Percentiles rank a stretch among this genome's conserved stretches.
Conservation (phyloP, 345 rosid species). For the Eucalyptus erythrocorys region DNA sequence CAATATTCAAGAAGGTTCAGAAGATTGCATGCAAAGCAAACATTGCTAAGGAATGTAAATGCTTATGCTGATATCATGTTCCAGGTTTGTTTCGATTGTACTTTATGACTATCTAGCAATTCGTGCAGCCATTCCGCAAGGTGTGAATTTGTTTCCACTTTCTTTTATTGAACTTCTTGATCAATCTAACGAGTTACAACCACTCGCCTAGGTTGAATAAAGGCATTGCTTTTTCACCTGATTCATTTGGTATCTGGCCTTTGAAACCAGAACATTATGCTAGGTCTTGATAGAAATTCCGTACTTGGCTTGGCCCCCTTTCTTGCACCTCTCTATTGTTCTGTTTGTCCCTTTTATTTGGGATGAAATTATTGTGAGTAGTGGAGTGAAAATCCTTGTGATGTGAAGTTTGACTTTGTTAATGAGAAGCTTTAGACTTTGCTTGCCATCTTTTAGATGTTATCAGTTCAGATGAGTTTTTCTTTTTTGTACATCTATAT, state of each 20-base stretch:
- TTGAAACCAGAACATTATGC: neutral
- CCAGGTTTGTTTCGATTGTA: neutral
- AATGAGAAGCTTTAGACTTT: neutral
- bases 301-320: neutral
- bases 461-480: neutral
- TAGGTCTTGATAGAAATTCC: neutral
- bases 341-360: neutral
- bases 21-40: neutral
- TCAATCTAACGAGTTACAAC: neutral
- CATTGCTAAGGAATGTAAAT: slow-evolving; percentile 1
- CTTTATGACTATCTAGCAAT: neutral
- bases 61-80: slow-evolving; percentile 2
- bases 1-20: neutral
- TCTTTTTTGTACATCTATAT: neutral
- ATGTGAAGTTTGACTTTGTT: neutral
- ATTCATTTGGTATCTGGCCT: neutral
- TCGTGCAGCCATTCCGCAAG: neutral
- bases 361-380: neutral
- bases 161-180: neutral
- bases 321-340: neutral
- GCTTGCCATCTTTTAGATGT: neutral
- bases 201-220: neutral
- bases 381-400: neutral
- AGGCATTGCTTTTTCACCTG: neutral
- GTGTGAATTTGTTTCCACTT: neutral